Base-by-base conservation (phyloP, 345 rosid genomes). In the Euphorbia pulcherrima region DNA sequence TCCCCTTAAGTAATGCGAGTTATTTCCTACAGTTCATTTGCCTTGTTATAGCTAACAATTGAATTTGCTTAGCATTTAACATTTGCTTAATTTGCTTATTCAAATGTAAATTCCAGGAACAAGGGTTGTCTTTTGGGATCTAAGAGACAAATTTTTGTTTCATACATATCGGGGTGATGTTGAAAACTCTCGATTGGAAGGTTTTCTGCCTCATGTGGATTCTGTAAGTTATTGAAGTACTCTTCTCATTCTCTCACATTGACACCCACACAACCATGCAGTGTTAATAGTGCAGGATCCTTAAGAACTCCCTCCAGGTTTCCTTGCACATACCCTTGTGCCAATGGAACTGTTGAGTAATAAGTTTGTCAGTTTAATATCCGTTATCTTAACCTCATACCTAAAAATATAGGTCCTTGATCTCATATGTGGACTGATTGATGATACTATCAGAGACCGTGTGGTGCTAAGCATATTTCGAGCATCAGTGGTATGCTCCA, bases 111-210 rank as follows among this genome's bases (percentile, higher is more conserved):
- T 70, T 64, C 21, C 76, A 93, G 99, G 99, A 65, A 82, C 88
- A 62, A 86, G 89, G 77, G 82, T 83, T 56, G 84, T 89, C 51
- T 90, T 89, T 75, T 90, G 97, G 97, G 99, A 94, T 79, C 84
- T 94, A 66, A 85, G 89, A 80, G 92, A 89, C 70, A 76, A 65
- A 68, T 84, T 90, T 79, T 82, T 94, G 74, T 79, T 80, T 48
- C 83, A 79, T 65, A 67, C 90, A 75, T 94, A 94, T 75, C 84
- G 83, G 37, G 91, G 84, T 68, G 78, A 71, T 39, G 97, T 94
- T 48, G 95, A 83, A 81, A 81, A 66, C 72, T 74, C 90, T 76
- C 96, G 95, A 64, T 74, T 94, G 88, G 99, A 94, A 68, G 74
- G 72, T 77, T 79, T 84, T 77, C 86, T 94, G 71, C 82, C 89